phyloP scores from a whole-genome alignment of 2,329 filamentous ascomycete genomes.

The Colletotrichum eremochloae region DNA sequence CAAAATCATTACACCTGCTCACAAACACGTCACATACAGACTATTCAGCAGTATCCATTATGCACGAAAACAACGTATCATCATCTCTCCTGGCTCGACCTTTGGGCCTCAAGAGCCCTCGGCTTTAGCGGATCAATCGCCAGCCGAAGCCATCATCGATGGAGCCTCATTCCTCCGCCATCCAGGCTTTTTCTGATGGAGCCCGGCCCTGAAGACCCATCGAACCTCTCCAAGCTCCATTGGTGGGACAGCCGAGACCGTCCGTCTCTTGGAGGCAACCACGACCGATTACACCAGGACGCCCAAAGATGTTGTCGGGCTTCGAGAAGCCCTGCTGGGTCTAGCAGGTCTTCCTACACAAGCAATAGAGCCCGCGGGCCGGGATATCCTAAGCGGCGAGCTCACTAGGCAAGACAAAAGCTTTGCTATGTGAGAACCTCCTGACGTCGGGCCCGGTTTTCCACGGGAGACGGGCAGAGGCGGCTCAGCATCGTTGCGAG shows the following conservation, averaged over 20 bases:
- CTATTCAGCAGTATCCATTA: neutral
- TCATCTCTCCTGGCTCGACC: neutral
- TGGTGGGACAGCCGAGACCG: neutral
- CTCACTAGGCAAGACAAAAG: too few relatives aligned
- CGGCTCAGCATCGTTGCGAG: constrained; percentile 44
- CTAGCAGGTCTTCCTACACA: constrained; percentile 65
- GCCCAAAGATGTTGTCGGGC: constrained; percentile 36
- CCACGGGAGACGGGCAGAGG: constrained; percentile 44
- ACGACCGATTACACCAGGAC: constrained; percentile 32
- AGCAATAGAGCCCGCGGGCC: constrained; percentile 50
- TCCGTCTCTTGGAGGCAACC: constrained; percentile 36
- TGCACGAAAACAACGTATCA: neutral
- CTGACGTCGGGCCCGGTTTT: constrained; percentile 30
- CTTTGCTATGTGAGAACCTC: too few relatives aligned
- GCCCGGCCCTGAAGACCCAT: neutral
- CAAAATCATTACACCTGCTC: neutral
- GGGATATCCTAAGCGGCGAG: constrained; percentile 43
- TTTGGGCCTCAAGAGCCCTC: neutral
- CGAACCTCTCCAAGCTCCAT: neutral
- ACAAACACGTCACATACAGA: too few relatives aligned
- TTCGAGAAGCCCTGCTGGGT: constrained; percentile 58
- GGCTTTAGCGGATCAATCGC: neutral
- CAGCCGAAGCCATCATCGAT: neutral
- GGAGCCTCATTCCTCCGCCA: neutral
- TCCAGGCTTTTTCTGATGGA: constrained; percentile 7